Evolutionary conservation across 805 yeast species (phyloP).

Genomic region (Middelhovenomyces tepae): DNA sequence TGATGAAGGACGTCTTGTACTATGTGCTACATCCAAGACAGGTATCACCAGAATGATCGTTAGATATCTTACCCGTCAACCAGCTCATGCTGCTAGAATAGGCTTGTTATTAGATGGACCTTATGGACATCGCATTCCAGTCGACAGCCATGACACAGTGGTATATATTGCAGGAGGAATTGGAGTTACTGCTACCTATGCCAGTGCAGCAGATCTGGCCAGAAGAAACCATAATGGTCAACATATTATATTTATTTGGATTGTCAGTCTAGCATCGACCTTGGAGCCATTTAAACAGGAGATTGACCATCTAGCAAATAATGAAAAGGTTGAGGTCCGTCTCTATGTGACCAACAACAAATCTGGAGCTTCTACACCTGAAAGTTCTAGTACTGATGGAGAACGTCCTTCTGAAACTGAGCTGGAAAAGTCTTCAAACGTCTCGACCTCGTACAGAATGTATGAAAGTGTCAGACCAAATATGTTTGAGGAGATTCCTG

Average conservation of each 20-base stretch:
- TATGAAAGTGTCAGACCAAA: too few species aligned
- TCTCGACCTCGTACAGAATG: too few species aligned
- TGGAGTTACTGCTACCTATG: constrained; percentile 47
- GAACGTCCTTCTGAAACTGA: too few species aligned
- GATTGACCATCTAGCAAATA: constrained; percentile 25
- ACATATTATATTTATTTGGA: constrained; percentile 47
- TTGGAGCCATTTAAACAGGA: constrained; percentile 42
- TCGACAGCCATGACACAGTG: constrained; percentile 31
- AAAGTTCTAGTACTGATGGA: too few species aligned
- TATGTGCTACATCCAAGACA: constrained; percentile 10
- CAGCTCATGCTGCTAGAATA: neutral
- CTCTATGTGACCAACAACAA: constrained; percentile 10
- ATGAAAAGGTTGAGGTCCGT: constrained; percentile 19
- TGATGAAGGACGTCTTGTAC: constrained; percentile 9
- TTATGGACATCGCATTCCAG: constrained; percentile 41
- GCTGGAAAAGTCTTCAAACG: too few species aligned
- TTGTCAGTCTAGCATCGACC: constrained; percentile 43
- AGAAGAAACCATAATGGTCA: constrained; percentile 5
- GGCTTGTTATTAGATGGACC: constrained; percentile 51
- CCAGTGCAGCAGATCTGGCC: constrained; percentile 30
- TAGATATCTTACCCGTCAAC: constrained; percentile 1
- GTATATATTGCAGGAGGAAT: constrained; percentile 49
- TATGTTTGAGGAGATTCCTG: too few species aligned
- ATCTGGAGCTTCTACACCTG: constrained; percentile 1
- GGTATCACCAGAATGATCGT: constrained; percentile 15